Percentiles rank a stretch among this genome's conserved stretches.
These are phyloP conservation scores for Pseudisothecium myosuroides DNA, from an alignment of 225 moss, liverwort and hornwort species.

Conservation along the genomic window DNA sequence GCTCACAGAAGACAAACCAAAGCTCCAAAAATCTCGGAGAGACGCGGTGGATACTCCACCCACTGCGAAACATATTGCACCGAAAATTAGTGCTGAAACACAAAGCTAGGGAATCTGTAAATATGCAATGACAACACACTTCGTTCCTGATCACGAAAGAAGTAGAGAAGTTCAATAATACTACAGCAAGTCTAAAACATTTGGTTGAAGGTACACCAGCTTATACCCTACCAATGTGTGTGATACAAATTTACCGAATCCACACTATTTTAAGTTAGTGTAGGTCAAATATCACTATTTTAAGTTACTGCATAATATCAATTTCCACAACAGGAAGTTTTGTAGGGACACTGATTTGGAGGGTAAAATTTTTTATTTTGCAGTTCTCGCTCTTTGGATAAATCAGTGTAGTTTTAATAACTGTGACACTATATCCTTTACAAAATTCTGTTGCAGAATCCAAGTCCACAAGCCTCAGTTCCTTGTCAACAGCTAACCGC, in stretches of 20 bases:
- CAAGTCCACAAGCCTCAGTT: neutral
- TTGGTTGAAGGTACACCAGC: no score
- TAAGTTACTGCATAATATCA: no score
- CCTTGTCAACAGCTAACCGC: neutral
- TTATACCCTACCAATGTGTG: no score
- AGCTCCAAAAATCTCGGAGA: no score
- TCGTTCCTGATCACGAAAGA: neutral
- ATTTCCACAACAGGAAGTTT: no score
- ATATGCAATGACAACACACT: neutral
- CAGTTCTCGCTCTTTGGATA: neutral
- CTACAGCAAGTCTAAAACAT: neutral
- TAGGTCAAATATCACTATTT: no score
- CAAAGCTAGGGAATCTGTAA: conserved; percentile 51
- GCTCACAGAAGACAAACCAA: no score
- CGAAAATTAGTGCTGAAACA: conserved; percentile 45
- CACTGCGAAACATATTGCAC: conserved; percentile 48
- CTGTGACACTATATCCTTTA: neutral
- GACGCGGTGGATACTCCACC: no score
- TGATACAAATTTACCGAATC: no score
- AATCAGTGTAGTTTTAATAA: neutral
- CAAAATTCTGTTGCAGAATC: neutral
- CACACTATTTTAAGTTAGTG: no score
- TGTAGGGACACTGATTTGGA: no score
- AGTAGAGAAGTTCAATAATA: neutral
- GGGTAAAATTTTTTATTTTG: no score